Percentiles rank a stretch among this genome's conserved stretches.
phyloP scores from a whole-genome alignment of 257 asterid genomes.

The Solanum phureja region DNA sequence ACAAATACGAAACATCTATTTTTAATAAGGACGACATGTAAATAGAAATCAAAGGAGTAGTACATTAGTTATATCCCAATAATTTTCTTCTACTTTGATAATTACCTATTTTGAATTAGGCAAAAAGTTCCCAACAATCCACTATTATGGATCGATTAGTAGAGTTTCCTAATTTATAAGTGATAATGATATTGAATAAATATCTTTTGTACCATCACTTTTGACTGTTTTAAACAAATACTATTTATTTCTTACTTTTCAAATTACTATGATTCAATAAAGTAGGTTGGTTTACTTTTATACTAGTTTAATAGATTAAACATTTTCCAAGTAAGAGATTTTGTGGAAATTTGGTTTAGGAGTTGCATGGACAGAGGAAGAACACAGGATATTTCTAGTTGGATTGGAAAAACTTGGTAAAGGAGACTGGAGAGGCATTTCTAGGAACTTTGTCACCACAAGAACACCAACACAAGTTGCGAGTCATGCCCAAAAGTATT shows the following conservation, averaged over 20 bases:
- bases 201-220: background rate
- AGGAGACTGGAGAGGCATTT: conserved; percentile 31
- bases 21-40: too few relatives aligned
- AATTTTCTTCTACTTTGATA: too few relatives aligned
- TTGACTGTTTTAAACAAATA: background rate
- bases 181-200: background rate
- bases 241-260: background rate
- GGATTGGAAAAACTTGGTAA: conserved; percentile 25
- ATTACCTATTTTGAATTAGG: background rate
- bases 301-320: too few relatives aligned
- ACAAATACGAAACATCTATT: too few relatives aligned
- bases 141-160: background rate
- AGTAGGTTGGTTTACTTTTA: background rate
- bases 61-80: background rate
- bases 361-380: conserved; percentile 24
- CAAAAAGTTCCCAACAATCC: background rate
- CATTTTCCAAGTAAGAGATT: background rate
- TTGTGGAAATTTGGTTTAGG: background rate
- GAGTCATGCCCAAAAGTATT: conserved; percentile 32
- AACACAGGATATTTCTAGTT: conserved; percentile 13
- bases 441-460: conserved; percentile 21
- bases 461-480: conserved; percentile 29
- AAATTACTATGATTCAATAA: background rate
- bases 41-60: too few relatives aligned
- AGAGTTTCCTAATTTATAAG: background rate